phyloP scores from a whole-genome alignment of 2,329 filamentous ascomycete species.

The Madurella mycetomatis region DNA sequence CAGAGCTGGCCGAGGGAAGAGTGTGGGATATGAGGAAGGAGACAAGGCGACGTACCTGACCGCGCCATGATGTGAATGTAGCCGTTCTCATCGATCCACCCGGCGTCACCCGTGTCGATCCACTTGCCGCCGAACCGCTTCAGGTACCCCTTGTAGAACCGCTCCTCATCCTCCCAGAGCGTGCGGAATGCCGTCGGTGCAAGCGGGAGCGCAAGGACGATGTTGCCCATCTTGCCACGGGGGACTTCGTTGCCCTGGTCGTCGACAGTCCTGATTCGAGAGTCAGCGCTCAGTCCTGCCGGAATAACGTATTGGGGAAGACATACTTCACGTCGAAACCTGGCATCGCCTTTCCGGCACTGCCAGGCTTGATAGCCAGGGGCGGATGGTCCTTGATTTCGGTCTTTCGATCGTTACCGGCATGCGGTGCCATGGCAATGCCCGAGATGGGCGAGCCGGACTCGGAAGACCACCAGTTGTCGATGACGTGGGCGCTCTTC shows the following conservation, averaged over 20 bases:
- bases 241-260: constrained; percentile 69
- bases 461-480: constrained; percentile 61
- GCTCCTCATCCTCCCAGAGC: constrained; percentile 77
- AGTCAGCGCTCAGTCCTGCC: background rate
- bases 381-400: constrained; percentile 36
- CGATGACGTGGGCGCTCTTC: constrained; percentile 54
- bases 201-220: constrained; percentile 76
- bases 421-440: constrained; percentile 52
- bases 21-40: too few relatives aligned
- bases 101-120: constrained; percentile 89
- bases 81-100: constrained; percentile 73
- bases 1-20: constrained; percentile 27
- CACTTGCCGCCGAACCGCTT: constrained; percentile 76
- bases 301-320: background rate
- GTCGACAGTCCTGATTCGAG: constrained; percentile 58
- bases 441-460: constrained; percentile 56
- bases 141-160: constrained; percentile 82
- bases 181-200: constrained; percentile 83
- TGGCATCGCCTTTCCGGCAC: constrained; percentile 85
- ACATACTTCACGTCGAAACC: constrained; percentile 69
- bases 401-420: constrained; percentile 50
- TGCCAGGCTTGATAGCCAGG: constrained; percentile 70
- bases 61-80: constrained; percentile 62
- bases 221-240: constrained; percentile 81
- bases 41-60: constrained; percentile 46